Evolutionary conservation across 148 eudicot genomes (phyloP).

Genomic region (Rhododendron ferrugineum): DNA sequence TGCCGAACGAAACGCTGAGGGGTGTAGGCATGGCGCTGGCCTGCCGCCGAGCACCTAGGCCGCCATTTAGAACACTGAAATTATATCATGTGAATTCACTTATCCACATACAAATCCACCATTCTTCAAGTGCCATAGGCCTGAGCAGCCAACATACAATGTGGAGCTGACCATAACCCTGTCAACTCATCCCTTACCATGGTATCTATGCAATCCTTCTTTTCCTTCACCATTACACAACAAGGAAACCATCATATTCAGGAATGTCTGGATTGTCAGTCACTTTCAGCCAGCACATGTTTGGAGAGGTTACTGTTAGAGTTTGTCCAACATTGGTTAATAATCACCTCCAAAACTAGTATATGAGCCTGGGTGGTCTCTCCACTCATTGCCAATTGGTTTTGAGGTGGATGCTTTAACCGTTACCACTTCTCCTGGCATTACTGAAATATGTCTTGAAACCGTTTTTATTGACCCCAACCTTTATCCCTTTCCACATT

Average conservation of each 20-base stretch:
- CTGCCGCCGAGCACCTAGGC: too few relatives aligned
- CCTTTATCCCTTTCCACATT: background rate
- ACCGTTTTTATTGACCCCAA: background rate
- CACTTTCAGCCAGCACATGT: background rate
- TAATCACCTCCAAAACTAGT: background rate
- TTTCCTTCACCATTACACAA: background rate
- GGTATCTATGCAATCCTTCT: background rate
- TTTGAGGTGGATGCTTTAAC: background rate
- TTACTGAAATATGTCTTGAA: background rate
- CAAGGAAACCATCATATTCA: background rate
- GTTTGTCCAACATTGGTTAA: background rate
- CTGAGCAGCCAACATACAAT: background rate
- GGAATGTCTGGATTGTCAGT: background rate
- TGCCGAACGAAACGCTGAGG: too few relatives aligned
- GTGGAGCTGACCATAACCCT: background rate
- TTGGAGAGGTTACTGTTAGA: background rate
- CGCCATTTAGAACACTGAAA: background rate
- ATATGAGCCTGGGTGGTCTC: background rate
- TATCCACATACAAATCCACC: background rate
- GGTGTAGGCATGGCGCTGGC: too few relatives aligned
- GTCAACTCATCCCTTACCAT: background rate
- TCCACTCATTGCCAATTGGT: background rate
- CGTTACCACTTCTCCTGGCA: background rate
- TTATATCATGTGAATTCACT: background rate
- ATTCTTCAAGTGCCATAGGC: conserved; percentile 1